Percentiles rank a stretch among this genome's conserved stretches.
Conservation (phyloP, 1,284 basidiomycete genomes). For the Omphalotus olearius region DNA sequence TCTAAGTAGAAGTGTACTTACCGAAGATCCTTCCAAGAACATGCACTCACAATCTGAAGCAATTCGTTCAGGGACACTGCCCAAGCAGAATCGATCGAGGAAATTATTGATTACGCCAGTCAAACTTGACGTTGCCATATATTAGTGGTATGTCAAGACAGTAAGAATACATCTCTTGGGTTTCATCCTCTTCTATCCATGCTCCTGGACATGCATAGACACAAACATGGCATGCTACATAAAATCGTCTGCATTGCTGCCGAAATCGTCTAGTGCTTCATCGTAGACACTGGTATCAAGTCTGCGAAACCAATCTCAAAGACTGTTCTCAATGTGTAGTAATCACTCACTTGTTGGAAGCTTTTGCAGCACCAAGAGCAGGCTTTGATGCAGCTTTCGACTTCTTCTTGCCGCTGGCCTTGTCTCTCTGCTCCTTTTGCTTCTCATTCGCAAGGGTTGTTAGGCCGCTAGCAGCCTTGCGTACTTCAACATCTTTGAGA, state of each 20-base stretch:
- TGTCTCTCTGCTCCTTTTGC: slow-evolving; percentile 84
- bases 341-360: slow-evolving; percentile 50
- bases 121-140: background rate
- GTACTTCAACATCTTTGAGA: slow-evolving; percentile 83
- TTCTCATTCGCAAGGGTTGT: slow-evolving; percentile 91
- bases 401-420: slow-evolving; percentile 88
- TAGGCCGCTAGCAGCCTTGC: slow-evolving; percentile 79
- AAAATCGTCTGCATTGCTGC: slow-evolving; percentile 64
- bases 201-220: background rate
- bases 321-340: background rate
- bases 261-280: slow-evolving; percentile 83
- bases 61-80: too few relatives aligned
- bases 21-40: too few relatives aligned
- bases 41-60: too few relatives aligned
- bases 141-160: slow-evolving; percentile 1
- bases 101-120: background rate
- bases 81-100: too few relatives aligned
- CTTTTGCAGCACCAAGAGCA: slow-evolving; percentile 67
- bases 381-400: slow-evolving; percentile 67
- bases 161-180: background rate
- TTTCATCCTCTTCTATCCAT: background rate
- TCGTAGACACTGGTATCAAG: slow-evolving; percentile 79
- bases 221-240: slow-evolving; percentile 42
- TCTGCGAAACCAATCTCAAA: slow-evolving; percentile 23
- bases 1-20: too few relatives aligned